Conservation (phyloP, 2,329 filamentous ascomycete genomes). For the Xylariaceae sp. region DNA sequence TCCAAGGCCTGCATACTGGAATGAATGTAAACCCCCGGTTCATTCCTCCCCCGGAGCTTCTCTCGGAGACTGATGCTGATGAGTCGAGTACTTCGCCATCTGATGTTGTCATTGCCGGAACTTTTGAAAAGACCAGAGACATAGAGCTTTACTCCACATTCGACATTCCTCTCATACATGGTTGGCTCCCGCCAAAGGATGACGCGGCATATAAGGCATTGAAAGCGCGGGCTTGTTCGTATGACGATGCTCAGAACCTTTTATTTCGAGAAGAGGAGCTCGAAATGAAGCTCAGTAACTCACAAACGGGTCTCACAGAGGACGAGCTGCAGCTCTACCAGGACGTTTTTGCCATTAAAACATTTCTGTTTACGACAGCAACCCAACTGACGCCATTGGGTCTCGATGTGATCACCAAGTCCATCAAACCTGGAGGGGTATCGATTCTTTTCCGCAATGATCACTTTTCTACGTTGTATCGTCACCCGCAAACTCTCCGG, state of each 20-base stretch:
- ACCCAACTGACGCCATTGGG: constrained; percentile 85
- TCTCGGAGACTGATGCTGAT: constrained; percentile 40
- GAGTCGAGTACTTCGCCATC: constrained; percentile 49
- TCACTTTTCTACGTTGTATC: constrained; percentile 91
- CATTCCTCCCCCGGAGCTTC: constrained; percentile 56
- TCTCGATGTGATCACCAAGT: constrained; percentile 65
- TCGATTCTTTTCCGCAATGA: constrained; percentile 95
- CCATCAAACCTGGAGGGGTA: constrained; percentile 69
- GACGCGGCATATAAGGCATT: constrained; percentile 67
- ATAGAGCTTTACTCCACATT: constrained; percentile 92
- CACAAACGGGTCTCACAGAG: constrained; percentile 53
- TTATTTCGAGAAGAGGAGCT: constrained; percentile 86
- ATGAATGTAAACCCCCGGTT: constrained; percentile 98
- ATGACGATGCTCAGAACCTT: constrained; percentile 87
- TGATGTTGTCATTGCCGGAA: constrained; percentile 53
- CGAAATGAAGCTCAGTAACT: constrained; percentile 65
- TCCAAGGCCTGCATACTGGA: constrained; percentile 84
- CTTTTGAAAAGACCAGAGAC: constrained; percentile 80
- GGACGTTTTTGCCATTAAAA: constrained; percentile 78
- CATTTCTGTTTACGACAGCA: constrained; percentile 71
- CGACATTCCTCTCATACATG: constrained; percentile 81
- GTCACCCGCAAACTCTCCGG: constrained; percentile 70
- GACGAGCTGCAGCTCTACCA: constrained; percentile 76
- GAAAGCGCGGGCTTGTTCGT: constrained; percentile 69
- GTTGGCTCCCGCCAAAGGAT: constrained; percentile 72